These are phyloP conservation scores for Eutrema yunnanense DNA, from an alignment of 345 rosid genomes.

Conservation along the genomic window DNA sequence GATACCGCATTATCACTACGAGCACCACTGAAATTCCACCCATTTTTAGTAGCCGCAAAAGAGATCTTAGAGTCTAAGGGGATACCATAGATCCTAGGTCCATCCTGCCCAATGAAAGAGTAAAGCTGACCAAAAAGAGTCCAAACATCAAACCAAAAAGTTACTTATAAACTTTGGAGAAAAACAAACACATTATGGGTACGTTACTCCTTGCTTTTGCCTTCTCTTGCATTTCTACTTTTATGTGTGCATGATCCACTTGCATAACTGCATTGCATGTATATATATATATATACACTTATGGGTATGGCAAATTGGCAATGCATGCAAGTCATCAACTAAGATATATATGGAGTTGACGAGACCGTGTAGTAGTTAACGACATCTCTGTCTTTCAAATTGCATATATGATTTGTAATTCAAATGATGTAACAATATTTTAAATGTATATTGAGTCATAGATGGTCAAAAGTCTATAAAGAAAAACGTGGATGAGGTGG, in stretches of 20 bases:
- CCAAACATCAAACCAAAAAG: too few species aligned
- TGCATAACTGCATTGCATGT: background rate
- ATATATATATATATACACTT: too few species aligned
- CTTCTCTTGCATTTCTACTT: background rate
- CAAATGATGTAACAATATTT: background rate
- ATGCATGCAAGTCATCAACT: constrained; percentile 5
- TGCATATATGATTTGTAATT: background rate
- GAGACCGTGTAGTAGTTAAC: background rate
- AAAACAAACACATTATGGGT: too few species aligned
- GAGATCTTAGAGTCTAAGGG: too few species aligned
- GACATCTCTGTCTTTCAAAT: background rate
- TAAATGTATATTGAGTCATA: background rate
- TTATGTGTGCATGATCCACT: background rate
- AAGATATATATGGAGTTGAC: background rate
- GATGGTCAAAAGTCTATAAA: constrained; percentile 14
- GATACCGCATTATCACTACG: too few species aligned
- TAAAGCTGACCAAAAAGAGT: too few species aligned
- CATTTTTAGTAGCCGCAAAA: too few species aligned
- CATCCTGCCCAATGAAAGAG: too few species aligned
- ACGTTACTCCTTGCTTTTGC: too few species aligned
- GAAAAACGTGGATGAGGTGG: constrained; percentile 21
- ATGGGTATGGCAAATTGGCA: background rate
- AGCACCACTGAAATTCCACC: too few species aligned
- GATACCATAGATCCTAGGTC: too few species aligned
- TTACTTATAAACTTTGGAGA: too few species aligned